Evolutionary conservation across 228 moss, liverwort and hornwort species (phyloP).

Genomic region (Sphagnum magellanicum): DNA sequence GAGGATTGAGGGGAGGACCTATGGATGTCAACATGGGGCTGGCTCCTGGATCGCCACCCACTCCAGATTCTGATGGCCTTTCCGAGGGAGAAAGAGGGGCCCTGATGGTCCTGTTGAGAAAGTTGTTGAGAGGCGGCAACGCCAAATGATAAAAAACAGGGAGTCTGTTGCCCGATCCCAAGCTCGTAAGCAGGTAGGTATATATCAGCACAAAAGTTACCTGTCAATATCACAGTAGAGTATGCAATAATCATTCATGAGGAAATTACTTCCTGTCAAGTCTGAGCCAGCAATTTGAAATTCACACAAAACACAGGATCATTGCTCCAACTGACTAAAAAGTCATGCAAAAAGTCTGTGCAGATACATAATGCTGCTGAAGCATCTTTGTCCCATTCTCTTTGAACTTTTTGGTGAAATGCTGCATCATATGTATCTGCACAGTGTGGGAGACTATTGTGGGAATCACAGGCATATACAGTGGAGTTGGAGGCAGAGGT

Average conservation of each 20-base stretch:
- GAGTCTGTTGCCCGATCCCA: constrained; percentile 50
- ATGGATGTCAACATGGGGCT: neutral
- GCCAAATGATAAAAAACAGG: constrained; percentile 44
- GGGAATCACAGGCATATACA: constrained; percentile 43
- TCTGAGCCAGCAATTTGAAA: too few relatives aligned
- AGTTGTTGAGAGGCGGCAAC: constrained; percentile 38
- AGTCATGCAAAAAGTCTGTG: too few relatives aligned
- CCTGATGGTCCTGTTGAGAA: constrained; percentile 20
- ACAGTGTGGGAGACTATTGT: neutral
- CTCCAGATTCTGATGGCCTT: neutral
- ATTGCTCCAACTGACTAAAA: too few relatives aligned
- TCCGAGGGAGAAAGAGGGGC: constrained; percentile 30
- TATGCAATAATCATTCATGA: too few relatives aligned
- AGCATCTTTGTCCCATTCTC: too few relatives aligned
- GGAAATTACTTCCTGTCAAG: too few relatives aligned
- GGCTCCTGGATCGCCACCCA: neutral
- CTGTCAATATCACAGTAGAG: too few relatives aligned
- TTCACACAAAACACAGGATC: too few relatives aligned
- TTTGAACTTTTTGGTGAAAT: too few relatives aligned
- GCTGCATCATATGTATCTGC: too few relatives aligned
- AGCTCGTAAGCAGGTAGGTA: constrained; percentile 37
- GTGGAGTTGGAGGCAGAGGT: constrained; percentile 67
- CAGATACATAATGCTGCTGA: too few relatives aligned
- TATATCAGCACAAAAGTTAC: neutral
- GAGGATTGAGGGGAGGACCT: neutral